phyloP scores from a whole-genome alignment of 805 yeast species.

The Schwanniomyces pseudopolymorphus region DNA sequence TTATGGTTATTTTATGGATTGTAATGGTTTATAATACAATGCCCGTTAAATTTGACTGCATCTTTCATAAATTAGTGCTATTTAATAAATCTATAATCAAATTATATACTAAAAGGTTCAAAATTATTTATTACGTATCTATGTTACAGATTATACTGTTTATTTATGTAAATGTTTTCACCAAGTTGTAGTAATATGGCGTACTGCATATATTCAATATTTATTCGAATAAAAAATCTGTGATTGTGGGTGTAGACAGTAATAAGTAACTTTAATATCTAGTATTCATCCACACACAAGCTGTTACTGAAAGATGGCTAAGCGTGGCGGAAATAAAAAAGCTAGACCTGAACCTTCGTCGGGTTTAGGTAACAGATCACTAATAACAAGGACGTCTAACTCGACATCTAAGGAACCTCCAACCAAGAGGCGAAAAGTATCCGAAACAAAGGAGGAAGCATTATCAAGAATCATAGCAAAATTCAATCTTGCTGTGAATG shows the following conservation, averaged over 20 bases:
- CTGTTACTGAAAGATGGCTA: neutral
- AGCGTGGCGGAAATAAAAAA: neutral
- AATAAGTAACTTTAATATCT: neutral
- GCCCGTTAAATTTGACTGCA: neutral
- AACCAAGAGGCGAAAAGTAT: conserved; percentile 21
- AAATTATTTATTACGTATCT: neutral
- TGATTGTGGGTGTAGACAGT: neutral
- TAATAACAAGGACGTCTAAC: neutral
- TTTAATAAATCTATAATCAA: neutral
- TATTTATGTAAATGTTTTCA: neutral
- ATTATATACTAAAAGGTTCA: neutral
- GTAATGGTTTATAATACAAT: neutral
- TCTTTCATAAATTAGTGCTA: neutral
- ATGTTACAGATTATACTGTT: neutral
- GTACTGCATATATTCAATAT: neutral
- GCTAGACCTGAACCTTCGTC: neutral
- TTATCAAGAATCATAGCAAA: conserved; percentile 45
- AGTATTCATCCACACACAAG: neutral
- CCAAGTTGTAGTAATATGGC: neutral
- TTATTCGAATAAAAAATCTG: neutral
- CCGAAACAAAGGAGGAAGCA: conserved; percentile 13
- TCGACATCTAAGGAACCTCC: neutral
- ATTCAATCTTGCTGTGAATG: conserved; percentile 53
- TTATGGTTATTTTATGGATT: neutral
- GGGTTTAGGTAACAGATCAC: neutral